These are phyloP conservation scores for Chaetothyriales sp. DNA, from an alignment of 2,329 filamentous ascomycete genomes.

Conservation along the genomic window DNA sequence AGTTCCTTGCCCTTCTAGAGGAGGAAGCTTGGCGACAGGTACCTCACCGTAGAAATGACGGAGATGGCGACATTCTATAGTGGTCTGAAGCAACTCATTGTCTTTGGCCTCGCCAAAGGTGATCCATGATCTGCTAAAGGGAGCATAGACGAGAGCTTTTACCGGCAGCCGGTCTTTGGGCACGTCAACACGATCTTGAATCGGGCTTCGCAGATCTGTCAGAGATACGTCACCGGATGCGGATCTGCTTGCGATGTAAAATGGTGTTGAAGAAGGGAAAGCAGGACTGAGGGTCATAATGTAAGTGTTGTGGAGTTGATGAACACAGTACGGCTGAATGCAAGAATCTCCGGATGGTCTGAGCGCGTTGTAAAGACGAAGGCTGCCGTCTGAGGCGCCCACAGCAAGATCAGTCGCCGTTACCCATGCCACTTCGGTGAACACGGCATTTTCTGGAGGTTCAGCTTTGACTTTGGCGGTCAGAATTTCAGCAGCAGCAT, in stretches of 20 bases:
- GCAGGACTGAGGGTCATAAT: conserved; percentile 34
- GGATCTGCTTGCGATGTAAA: conserved; percentile 38
- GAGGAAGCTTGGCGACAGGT: conserved; percentile 34
- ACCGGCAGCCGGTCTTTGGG: conserved; percentile 31
- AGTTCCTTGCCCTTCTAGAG: conserved; percentile 25
- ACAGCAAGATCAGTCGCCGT: conserved; percentile 41
- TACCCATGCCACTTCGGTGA: conserved; percentile 44
- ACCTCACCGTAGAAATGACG: conserved; percentile 24
- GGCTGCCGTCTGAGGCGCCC: conserved; percentile 42
- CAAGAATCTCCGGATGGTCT: conserved; percentile 8
- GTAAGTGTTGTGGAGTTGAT: conserved; percentile 30
- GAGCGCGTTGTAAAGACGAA: conserved; percentile 39
- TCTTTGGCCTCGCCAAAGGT: conserved; percentile 7
- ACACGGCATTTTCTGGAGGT: conserved; percentile 38
- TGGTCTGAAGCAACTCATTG: conserved; percentile 8
- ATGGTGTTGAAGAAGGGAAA: conserved; percentile 40
- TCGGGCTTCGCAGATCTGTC: conserved; percentile 37
- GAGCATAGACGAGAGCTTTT: conserved; percentile 39
- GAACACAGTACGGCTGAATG: conserved; percentile 3
- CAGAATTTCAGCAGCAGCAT: neutral
- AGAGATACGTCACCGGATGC: conserved; percentile 44
- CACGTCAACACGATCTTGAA: conserved; percentile 9
- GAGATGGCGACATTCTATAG: conserved; percentile 11
- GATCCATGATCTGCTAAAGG: conserved; percentile 41
- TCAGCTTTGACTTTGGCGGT: conserved; percentile 3